Evolutionary conservation across 2,329 filamentous ascomycete species (phyloP).

Genomic region (Akanthomyces uredinophilus): DNA sequence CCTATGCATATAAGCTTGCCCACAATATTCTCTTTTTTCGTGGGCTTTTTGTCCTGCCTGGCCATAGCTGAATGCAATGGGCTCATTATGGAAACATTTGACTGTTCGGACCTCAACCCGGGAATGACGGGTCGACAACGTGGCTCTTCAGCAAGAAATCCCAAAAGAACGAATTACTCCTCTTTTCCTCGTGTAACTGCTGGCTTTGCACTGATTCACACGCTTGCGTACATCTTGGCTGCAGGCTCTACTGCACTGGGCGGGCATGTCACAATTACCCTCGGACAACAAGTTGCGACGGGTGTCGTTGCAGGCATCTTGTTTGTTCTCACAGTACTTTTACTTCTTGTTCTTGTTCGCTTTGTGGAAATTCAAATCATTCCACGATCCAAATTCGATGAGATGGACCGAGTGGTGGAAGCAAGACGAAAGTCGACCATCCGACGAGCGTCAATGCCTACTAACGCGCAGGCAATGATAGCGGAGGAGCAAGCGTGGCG

Average conservation of each 20-base stretch:
- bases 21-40: constrained; percentile 57
- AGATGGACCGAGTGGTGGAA: constrained; percentile 49
- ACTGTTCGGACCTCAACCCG: constrained; percentile 72
- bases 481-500: constrained; percentile 59
- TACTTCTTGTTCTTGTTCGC: constrained; percentile 57
- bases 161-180: constrained; percentile 63
- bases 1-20: constrained; percentile 58
- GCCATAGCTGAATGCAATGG: constrained; percentile 73
- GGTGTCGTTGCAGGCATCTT: constrained; percentile 64
- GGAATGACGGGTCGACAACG: constrained; percentile 58
- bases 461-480: constrained; percentile 34
- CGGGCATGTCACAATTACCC: constrained; percentile 58
- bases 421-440: constrained; percentile 44
- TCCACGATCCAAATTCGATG: constrained; percentile 51
- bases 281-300: constrained; percentile 64
- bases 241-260: constrained; percentile 64
- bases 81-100: constrained; percentile 75
- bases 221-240: constrained; percentile 63
- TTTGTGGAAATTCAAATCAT: constrained; percentile 66
- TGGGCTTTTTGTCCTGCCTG: constrained; percentile 67
- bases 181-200: constrained; percentile 69
- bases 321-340: constrained; percentile 56
- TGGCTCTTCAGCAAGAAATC: constrained; percentile 32
- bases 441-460: constrained; percentile 38
- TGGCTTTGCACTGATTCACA: constrained; percentile 66